These are phyloP conservation scores for Stachybotrys chlorohalonatus DNA, from an alignment of 2,329 filamentous ascomycete species.

Conservation along the genomic window DNA sequence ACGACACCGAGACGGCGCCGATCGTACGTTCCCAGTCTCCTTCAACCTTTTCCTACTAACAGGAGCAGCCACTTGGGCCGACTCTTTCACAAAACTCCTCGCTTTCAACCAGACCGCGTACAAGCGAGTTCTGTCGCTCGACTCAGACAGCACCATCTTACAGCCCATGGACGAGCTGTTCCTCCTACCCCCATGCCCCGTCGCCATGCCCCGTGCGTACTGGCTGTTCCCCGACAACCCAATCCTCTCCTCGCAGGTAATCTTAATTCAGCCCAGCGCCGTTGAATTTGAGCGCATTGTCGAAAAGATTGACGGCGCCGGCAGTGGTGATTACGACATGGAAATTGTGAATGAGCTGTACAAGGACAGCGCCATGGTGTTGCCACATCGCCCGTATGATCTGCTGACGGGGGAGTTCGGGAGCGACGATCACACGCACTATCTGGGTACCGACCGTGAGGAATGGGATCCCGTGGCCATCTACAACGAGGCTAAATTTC, in stretches of 20 bases:
- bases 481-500: conserved; percentile 51
- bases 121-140: conserved; percentile 33
- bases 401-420: conserved; percentile 55
- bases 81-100: conserved; percentile 57
- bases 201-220: conserved; percentile 63
- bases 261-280: conserved; percentile 51
- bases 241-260: conserved; percentile 51
- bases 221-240: conserved; percentile 47
- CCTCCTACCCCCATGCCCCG: conserved; percentile 46
- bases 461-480: conserved; percentile 45
- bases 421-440: conserved; percentile 33
- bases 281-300: conserved; percentile 33
- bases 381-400: conserved; percentile 55
- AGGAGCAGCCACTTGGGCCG: conserved; percentile 43
- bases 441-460: conserved; percentile 28
- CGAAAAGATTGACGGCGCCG: conserved; percentile 11
- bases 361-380: conserved; percentile 45
- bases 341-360: conserved; percentile 58
- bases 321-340: conserved; percentile 49
- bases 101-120: conserved; percentile 60
- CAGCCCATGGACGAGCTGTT: conserved; percentile 60
- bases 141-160: conserved; percentile 54
- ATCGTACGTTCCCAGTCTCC: conserved; percentile 18
- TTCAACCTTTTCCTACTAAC: neutral
- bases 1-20: conserved; percentile 23